Base-by-base conservation (phyloP, 192 early-diverging fungal species). In the Coemansia sp. region DNA sequence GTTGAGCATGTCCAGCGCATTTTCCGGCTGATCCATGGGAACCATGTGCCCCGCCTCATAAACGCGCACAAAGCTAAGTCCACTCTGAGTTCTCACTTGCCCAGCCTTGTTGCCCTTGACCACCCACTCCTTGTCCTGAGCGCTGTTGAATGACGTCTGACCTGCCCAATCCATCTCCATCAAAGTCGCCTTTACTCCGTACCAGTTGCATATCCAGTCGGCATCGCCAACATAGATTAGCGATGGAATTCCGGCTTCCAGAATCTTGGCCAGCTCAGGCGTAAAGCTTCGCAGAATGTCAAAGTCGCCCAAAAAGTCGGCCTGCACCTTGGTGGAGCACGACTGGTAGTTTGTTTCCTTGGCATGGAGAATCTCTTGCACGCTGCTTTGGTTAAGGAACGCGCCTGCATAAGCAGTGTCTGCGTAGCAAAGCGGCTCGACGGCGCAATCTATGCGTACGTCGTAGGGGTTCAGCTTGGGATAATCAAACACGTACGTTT, bases 211-310 rank as follows among this genome's bases (percentile, higher is more conserved):
- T 54, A 93, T 90, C 51, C 80, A 92, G 61, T 95, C 93, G 18
- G 90, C 90, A 53, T 95, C 93, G 39, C 95, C 94, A 53, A 84
- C 85, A 66, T 96, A 96, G 39, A 95, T 81, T 32, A 98, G 58
- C 6, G 90, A 75, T n/a, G 86, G 85, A 45, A 93, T 72, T 26
- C 87, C 88, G 48, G 73, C 81, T 15, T 82, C 85, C 36, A 96
- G 81, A 53, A 95, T 46, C n/a, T 53, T 69, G 11, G 83, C 75
- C 5, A 90, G 55, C 46, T 81, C 76, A 7, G 54, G 48, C 18
- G 83, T 74, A 54, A 83, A 93, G 26, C 87, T 87, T 34, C 77
- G 70, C 85, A 91, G 87, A 79, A 82, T 82, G 72, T 94, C 93
- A 47, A 87, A 89, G 12, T 83, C 83, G 46, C 87, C 58, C 50